Conservation (phyloP, 768 basidiomycete species). For the Rhizopogon vinicolor region DNA sequence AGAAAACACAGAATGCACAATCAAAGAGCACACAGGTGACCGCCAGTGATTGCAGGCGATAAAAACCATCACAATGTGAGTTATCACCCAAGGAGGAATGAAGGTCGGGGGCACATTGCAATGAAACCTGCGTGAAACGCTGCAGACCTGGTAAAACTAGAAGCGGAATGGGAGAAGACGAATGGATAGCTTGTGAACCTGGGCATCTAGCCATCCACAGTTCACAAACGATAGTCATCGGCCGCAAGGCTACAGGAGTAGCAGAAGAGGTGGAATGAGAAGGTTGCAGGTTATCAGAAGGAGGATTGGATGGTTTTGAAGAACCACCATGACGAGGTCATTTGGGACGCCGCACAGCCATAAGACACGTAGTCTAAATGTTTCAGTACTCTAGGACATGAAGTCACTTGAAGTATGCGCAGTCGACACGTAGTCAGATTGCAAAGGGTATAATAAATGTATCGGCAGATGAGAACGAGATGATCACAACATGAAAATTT, state of each 20-base stretch:
- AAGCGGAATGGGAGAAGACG: not conserved
- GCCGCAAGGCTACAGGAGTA: not conserved
- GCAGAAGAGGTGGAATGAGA: no score
- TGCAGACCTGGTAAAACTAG: not conserved
- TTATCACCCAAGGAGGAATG: not conserved
- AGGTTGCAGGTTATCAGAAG: not conserved
- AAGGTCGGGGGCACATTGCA: not conserved
- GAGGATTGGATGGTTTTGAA: not conserved
- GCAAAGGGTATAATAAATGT: no score
- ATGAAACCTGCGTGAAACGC: not conserved
- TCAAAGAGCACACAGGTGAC: conserved; percentile 1
- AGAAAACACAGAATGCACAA: not conserved
- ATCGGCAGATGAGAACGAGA: no score
- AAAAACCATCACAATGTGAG: not conserved
- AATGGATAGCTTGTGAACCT: not conserved
- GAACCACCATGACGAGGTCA: not conserved
- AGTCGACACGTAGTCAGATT: no score
- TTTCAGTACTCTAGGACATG: no score
- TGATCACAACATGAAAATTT: no score
- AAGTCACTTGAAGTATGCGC: no score
- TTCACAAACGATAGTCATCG: not conserved
- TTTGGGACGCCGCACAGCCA: not conserved
- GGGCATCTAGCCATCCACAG: not conserved
- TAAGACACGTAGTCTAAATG: not conserved
- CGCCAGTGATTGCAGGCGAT: not conserved